Conservation (phyloP, 108 stramenopile species). For the Nitzschia sp. region DNA sequence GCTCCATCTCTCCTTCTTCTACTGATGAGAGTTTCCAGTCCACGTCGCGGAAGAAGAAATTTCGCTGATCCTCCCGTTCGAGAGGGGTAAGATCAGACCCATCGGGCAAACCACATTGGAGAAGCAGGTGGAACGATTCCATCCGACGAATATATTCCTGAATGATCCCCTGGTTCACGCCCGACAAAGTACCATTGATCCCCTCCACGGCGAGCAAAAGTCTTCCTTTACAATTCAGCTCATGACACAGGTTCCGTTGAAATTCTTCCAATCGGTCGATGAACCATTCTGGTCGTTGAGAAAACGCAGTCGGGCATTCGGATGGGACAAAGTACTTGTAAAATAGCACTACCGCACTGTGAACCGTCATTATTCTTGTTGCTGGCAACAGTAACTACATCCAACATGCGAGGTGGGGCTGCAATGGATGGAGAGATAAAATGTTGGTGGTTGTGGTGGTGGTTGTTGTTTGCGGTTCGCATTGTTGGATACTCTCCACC, state of each 20-base stretch:
- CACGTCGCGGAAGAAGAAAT: conserved; percentile 49
- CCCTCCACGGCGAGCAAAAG: conserved; percentile 68
- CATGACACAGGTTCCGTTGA: conserved; percentile 40
- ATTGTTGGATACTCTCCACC: too few relatives aligned
- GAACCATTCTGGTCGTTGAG: conserved; percentile 10
- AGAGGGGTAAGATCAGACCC: conserved; percentile 11
- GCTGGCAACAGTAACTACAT: too few relatives aligned
- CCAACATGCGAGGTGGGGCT: too few relatives aligned
- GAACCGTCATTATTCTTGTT: conserved; percentile 5
- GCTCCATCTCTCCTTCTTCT: conserved; percentile 38
- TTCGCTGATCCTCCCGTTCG: conserved; percentile 4
- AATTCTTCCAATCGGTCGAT: conserved; percentile 27
- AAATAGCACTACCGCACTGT: conserved; percentile 54
- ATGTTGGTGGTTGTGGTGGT: too few relatives aligned
- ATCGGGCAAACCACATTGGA: conserved; percentile 36
- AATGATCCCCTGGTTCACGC: conserved; percentile 5
- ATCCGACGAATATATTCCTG: conserved; percentile 6
- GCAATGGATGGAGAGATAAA: too few relatives aligned
- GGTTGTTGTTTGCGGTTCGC: too few relatives aligned
- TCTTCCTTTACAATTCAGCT: conserved; percentile 53
- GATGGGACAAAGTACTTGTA: conserved; percentile 71
- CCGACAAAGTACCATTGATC: conserved; percentile 78
- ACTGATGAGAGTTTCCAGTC: conserved; percentile 72
- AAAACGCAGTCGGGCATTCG: conserved; percentile 10
- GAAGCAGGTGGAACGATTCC: conserved; percentile 48